These are phyloP conservation scores for Picochlorum sp. DNA, from an alignment of 139 green algal genomes.

Conservation along the genomic window DNA sequence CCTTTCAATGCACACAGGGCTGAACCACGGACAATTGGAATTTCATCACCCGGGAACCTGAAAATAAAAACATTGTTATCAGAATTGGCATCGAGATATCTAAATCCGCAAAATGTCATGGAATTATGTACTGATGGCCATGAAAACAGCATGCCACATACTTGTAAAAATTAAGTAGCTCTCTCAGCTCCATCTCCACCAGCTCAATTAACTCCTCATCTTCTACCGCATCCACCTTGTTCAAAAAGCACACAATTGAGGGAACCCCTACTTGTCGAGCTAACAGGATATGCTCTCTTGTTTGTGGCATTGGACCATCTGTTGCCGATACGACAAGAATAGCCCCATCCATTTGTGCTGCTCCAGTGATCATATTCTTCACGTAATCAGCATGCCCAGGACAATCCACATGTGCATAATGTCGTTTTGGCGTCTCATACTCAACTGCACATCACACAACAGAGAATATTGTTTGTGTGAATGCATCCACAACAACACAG, in stretches of 20 bases:
- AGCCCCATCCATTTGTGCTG: conserved; percentile 96
- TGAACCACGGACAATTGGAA: conserved; percentile 79
- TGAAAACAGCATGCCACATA: too few species aligned
- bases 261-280: conserved; percentile 94
- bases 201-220: conserved; percentile 96
- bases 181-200: conserved; percentile 97
- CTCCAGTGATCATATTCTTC: conserved; percentile 99
- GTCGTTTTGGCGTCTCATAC: conserved; percentile 92
- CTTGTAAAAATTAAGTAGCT: conserved; percentile 98
- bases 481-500: neutral
- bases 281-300: conserved; percentile 95
- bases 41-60: conserved; percentile 86
- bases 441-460: too few species aligned
- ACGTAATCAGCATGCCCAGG: conserved; percentile 98
- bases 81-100: conserved; percentile 30
- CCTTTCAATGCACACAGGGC: conserved; percentile 82
- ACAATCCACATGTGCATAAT: conserved; percentile 99
- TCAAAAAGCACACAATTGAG: conserved; percentile 93
- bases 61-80: too few species aligned
- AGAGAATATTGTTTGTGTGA: conserved; percentile 30
- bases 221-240: conserved; percentile 95
- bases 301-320: conserved; percentile 98
- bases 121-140: neutral
- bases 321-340: conserved; percentile 95
- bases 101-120: neutral